Evolutionary conservation across 208 protist genomes (phyloP).

Genomic region (Novymonas esmeraldas): DNA sequence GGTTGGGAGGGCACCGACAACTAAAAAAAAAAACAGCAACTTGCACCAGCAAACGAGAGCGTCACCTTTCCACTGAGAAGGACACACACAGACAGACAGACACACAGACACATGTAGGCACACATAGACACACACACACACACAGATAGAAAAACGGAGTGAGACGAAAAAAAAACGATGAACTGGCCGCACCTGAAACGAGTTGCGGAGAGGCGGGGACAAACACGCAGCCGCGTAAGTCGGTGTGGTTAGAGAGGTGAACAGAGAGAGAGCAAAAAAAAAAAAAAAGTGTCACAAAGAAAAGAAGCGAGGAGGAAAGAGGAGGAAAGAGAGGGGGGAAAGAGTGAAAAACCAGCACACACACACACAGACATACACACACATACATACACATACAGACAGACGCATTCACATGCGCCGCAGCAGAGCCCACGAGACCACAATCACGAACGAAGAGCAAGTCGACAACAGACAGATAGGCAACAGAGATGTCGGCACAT

Average conservation of each 20-base stretch:
- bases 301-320: background rate
- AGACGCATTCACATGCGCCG: background rate
- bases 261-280: background rate
- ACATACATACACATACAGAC: background rate
- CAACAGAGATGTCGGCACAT: background rate
- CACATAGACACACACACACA: background rate
- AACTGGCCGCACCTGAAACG: background rate
- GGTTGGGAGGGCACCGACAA: background rate
- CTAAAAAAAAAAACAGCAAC: constrained; percentile 9
- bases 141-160: background rate
- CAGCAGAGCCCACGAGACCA: too few species aligned
- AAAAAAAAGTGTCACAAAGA: background rate
- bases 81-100: background rate
- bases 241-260: too few species aligned
- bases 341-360: too few species aligned
- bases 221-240: too few species aligned
- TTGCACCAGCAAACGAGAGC: too few species aligned
- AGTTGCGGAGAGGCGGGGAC: too few species aligned
- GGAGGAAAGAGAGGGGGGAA: too few species aligned
- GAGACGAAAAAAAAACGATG: background rate
- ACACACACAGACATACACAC: too few species aligned
- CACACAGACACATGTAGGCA: background rate
- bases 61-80: too few species aligned
- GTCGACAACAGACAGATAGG: background rate
- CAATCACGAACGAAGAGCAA: too few species aligned